A percentile compares a stretch with the other conserved stretches of the same genome.
Conservation (phyloP, 1,284 basidiomycete species). For the Ganoderma sinense region DNA sequence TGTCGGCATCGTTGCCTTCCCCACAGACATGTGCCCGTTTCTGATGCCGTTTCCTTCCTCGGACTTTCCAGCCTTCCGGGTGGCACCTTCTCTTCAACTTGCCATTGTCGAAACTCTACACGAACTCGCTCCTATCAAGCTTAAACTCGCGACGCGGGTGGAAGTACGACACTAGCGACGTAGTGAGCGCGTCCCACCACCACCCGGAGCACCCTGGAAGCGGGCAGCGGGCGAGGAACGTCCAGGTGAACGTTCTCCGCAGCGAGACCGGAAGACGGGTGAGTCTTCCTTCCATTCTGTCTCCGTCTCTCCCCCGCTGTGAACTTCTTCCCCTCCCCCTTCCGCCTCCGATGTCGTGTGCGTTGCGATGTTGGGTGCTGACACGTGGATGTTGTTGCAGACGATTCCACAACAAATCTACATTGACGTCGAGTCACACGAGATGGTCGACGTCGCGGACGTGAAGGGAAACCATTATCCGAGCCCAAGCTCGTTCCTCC, state of each 20-base stretch:
- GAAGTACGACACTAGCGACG: constrained; percentile 32
- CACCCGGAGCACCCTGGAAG: not conserved
- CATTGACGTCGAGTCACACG: constrained; percentile 41
- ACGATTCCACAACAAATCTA: constrained; percentile 33
- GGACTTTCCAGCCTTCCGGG: constrained; percentile 28
- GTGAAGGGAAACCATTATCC: constrained; percentile 4
- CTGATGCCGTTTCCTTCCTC: not conserved
- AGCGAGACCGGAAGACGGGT: constrained; percentile 1
- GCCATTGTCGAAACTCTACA: constrained; percentile 40
- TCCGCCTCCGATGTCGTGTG: not conserved
- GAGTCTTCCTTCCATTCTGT: not conserved
- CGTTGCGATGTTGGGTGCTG: not conserved
- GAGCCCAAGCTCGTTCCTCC: not conserved
- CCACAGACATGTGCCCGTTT: not conserved
- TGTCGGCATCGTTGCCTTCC: not conserved
- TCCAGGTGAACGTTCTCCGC: constrained; percentile 7
- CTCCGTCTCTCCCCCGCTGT: not conserved
- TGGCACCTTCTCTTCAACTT: constrained; percentile 41
- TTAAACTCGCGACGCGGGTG: constrained; percentile 39
- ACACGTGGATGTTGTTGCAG: not conserved
- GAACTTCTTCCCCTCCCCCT: no score
- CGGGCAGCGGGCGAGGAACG: not conserved
- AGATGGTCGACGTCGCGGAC: constrained; percentile 35
- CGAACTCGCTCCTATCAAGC: constrained; percentile 40
- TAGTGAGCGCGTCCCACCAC: not conserved